phyloP scores from a whole-genome alignment of 2,329 filamentous ascomycete genomes.

The Epichloe sp. region DNA sequence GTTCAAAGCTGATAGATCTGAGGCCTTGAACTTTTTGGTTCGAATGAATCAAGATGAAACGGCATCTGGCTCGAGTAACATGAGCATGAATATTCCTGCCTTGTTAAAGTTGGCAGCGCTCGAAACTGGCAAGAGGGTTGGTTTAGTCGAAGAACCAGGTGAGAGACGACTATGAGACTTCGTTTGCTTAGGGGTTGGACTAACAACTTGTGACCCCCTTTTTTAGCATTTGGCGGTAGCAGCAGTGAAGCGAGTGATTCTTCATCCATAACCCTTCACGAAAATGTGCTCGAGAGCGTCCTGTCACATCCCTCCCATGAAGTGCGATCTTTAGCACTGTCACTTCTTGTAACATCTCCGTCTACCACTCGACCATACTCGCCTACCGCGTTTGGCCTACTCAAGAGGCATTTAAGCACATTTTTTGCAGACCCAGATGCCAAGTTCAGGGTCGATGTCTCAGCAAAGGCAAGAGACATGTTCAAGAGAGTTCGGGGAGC shows the following conservation, averaged over 20 bases:
- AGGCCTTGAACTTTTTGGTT: slow-evolving; percentile 44
- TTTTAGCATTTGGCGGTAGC: slow-evolving; percentile 15
- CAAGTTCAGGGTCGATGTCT: slow-evolving; percentile 70
- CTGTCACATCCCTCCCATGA: slow-evolving; percentile 44
- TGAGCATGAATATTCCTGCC: slow-evolving; percentile 37
- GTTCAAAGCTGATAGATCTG: slow-evolving; percentile 42
- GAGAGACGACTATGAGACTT: slow-evolving; percentile 6
- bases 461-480: slow-evolving; percentile 62
- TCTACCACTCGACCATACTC: slow-evolving; percentile 64
- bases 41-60: slow-evolving; percentile 38
- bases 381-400: slow-evolving; percentile 41
- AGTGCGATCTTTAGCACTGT: slow-evolving; percentile 68
- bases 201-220: neutral
- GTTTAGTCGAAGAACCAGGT: slow-evolving; percentile 57
- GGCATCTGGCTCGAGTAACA: slow-evolving; percentile 29
- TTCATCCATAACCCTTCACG: slow-evolving; percentile 22
- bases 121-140: slow-evolving; percentile 57
- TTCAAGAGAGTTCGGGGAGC: slow-evolving; percentile 61
- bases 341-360: slow-evolving; percentile 63
- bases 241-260: slow-evolving; percentile 5
- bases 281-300: slow-evolving; percentile 36
- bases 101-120: slow-evolving; percentile 53
- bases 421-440: slow-evolving; percentile 81
- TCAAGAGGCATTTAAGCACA: slow-evolving; percentile 53
- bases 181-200: neutral